Base-by-base conservation (phyloP, 176 grass and related monocot species). In the Cenchrus purpureus region DNA sequence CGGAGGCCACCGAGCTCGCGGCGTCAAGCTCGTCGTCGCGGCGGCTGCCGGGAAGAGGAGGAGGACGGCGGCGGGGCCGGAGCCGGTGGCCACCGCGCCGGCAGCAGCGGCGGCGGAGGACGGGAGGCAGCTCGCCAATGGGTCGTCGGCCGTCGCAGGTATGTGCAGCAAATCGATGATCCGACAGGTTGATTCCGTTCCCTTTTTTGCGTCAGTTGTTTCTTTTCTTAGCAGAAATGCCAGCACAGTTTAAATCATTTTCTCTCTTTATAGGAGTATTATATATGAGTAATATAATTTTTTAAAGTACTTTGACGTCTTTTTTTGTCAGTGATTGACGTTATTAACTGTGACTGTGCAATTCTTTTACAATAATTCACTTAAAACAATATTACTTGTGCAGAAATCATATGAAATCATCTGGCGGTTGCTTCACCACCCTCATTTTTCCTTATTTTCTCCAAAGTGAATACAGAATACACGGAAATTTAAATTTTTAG, bases 71-170 rank as follows among this genome's bases (percentile, higher is more conserved):
- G 58, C 9, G 6, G 76, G 28, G 59, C 50, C 75, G 51, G 50
- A 63, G 69, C 59, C 60, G 31, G 45, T 10, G 42, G 5, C 52
- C 10, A 40, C 34, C 34, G 34, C 34, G 34, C 34, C 34, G 44
- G 44, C 44, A 25, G 22, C 44, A 7, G 0, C 25, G 63, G n/a
- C 65, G 40, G 48, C 51, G 46, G 60, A 2, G 4, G 81, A 17
- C 49, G 81, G 19, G 64, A 46, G 34, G 83, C 6, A 25, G 9
- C 32, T 54, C 76, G 51, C 46, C 74, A 52, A 85, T 76, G 87
- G 77, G 40, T 45, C 87, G 40, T 45, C 87, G 10, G 61, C 44
- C 31, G 52, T 75, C 12, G 25, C 83, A 82, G 83, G 88, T 89
- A 8, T 3, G 15, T 25, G 10, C 74, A 80, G 8, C 8, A 50